phyloP scores from a whole-genome alignment of 1,139 yeast genomes.

The Arxiozyma bovina region DNA sequence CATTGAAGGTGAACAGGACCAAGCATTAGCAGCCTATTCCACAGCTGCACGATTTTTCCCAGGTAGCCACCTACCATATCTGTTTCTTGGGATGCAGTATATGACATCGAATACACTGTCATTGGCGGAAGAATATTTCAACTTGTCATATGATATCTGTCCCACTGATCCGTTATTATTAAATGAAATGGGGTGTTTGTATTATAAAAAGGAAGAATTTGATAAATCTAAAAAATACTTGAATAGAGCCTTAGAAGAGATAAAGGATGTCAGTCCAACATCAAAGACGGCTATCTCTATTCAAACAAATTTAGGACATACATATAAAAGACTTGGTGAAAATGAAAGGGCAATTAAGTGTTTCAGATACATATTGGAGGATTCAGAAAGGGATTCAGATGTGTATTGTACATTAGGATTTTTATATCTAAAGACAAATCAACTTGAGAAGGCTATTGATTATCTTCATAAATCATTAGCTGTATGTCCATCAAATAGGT shows the following conservation, averaged over 20 bases:
- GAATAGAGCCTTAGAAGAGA: slow-evolving; percentile 63
- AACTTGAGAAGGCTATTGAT: slow-evolving; percentile 60
- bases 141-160: slow-evolving; percentile 69
- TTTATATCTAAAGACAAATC: slow-evolving; percentile 63
- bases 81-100: slow-evolving; percentile 95
- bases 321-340: slow-evolving; percentile 60
- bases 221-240: slow-evolving; percentile 63
- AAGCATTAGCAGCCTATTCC: slow-evolving; percentile 94
- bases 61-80: slow-evolving; percentile 84
- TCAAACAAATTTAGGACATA: slow-evolving; percentile 85
- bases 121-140: slow-evolving; percentile 78
- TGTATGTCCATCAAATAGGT: slow-evolving; percentile 69
- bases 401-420: slow-evolving; percentile 79
- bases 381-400: slow-evolving; percentile 65
- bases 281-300: slow-evolving; percentile 82
- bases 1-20: slow-evolving; percentile 96
- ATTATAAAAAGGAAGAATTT: slow-evolving; percentile 67
- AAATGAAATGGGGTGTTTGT: slow-evolving; percentile 87
- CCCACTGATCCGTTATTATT: slow-evolving; percentile 76
- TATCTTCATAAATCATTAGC: slow-evolving; percentile 76
- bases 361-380: slow-evolving; percentile 65
- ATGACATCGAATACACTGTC: slow-evolving; percentile 74
- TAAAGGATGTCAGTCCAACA: slow-evolving; percentile 63
- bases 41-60: slow-evolving; percentile 92
- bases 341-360: slow-evolving; percentile 61